Conservation (phyloP, 108 stramenopile genomes). For the Nannochloropsis salina region DNA sequence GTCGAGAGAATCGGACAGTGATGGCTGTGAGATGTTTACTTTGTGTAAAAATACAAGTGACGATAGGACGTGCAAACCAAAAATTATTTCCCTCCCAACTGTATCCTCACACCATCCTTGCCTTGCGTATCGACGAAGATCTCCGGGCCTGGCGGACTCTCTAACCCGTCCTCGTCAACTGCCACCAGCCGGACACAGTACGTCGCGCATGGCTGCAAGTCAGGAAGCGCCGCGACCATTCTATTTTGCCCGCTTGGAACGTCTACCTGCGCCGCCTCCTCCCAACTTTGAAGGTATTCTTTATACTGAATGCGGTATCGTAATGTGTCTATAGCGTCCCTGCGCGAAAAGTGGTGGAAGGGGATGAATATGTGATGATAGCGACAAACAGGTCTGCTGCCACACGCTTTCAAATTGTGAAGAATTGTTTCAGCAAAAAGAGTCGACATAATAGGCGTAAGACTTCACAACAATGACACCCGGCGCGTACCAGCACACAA, state of each 20-base stretch:
- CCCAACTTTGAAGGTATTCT: conserved; percentile 9
- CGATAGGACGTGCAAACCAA: no score
- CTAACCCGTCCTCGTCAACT: background rate
- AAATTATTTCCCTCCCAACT: no score
- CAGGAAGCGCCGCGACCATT: background rate
- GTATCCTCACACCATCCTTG: background rate
- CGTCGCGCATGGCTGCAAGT: conserved; percentile 16
- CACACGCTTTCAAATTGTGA: no score
- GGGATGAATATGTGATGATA: no score
- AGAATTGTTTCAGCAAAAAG: no score
- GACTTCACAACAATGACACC: no score
- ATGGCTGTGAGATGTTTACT: no score
- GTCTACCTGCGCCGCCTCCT: background rate
- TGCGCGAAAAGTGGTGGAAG: background rate
- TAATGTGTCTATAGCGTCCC: background rate
- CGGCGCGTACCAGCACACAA: no score
- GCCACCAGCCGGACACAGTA: background rate
- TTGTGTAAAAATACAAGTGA: no score
- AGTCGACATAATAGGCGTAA: no score
- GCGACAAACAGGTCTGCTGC: no score
- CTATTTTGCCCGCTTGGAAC: background rate
- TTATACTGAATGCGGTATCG: background rate
- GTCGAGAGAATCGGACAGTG: background rate
- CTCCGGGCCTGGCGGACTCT: conserved; percentile 16
- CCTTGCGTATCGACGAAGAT: background rate